Conservation (phyloP, 352 stramenopile species). For the Elongisporangium undulatum region DNA sequence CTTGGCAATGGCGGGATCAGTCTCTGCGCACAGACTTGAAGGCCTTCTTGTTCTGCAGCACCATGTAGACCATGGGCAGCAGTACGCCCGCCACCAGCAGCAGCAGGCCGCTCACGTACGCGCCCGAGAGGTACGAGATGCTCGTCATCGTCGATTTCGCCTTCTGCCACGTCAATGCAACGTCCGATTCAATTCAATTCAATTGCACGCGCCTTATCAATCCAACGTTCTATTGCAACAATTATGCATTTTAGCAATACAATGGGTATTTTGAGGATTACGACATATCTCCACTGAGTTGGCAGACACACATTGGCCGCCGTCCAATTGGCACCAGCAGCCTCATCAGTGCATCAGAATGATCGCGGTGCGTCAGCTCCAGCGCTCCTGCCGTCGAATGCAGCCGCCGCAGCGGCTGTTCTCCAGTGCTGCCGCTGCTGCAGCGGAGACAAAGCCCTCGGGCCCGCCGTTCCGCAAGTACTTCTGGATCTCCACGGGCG, state of each 20-base stretch:
- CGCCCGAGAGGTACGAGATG: constrained; percentile 68
- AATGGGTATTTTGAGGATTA: neutral
- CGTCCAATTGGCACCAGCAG: neutral
- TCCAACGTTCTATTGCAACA: neutral
- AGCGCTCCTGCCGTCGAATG: constrained; percentile 6
- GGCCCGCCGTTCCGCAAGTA: constrained; percentile 63
- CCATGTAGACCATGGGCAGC: constrained; percentile 81
- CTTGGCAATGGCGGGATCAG: constrained; percentile 11
- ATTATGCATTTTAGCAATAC: neutral
- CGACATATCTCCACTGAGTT: neutral
- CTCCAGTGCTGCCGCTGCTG: constrained; percentile 6
- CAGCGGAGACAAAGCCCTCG: neutral
- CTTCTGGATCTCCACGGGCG: constrained; percentile 68
- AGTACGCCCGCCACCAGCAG: constrained; percentile 69
- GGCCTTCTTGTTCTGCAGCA: constrained; percentile 84
- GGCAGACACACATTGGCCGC: neutral
- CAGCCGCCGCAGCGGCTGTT: constrained; percentile 6
- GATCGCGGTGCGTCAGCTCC: neutral
- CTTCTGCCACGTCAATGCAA: constrained; percentile 5
- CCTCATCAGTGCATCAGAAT: neutral
- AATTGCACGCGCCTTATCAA: neutral
- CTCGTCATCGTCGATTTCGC: constrained; percentile 16
- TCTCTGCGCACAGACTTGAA: constrained; percentile 80
- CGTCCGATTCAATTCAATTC: neutral
- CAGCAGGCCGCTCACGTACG: constrained; percentile 60